These are phyloP conservation scores for Penicillium hordei DNA, from an alignment of 2,329 filamentous ascomycete genomes.

Conservation along the genomic window DNA sequence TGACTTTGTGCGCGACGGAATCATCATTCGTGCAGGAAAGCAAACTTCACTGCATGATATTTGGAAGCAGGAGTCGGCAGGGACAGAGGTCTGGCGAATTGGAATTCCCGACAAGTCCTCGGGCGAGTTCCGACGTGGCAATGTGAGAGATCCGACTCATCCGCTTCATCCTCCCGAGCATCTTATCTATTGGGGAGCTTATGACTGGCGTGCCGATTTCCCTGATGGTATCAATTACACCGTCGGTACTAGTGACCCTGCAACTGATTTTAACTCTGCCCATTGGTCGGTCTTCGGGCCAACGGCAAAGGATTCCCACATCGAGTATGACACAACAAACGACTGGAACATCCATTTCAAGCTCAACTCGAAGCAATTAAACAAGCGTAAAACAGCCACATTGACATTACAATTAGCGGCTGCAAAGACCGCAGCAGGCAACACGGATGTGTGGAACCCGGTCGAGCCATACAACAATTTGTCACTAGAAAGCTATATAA, in stretches of 20 bases:
- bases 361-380: conserved; percentile 45
- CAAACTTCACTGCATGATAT: conserved; percentile 40
- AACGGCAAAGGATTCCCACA: conserved; percentile 39
- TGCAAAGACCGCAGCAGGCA: conserved; percentile 62
- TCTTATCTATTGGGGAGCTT: conserved; percentile 60
- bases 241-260: conserved; percentile 54
- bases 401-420: conserved; percentile 64
- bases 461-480: conserved; percentile 56
- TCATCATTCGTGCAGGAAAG: conserved; percentile 46
- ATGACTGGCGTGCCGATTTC: conserved; percentile 62
- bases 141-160: conserved; percentile 50
- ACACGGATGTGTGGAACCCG: conserved; percentile 59
- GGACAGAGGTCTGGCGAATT: conserved; percentile 62
- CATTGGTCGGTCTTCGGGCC: conserved; percentile 65
- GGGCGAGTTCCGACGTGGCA: conserved; percentile 62
- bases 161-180: conserved; percentile 58
- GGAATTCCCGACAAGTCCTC: conserved; percentile 62
- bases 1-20: conserved; percentile 56
- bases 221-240: conserved; percentile 59
- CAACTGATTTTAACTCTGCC: conserved; percentile 60
- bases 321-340: conserved; percentile 46
- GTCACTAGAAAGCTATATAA: conserved; percentile 52
- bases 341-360: conserved; percentile 62
- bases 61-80: conserved; percentile 58
- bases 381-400: conserved; percentile 50